Conservation (phyloP, 192 early-diverging fungal species). For the Coemansia sp. region DNA sequence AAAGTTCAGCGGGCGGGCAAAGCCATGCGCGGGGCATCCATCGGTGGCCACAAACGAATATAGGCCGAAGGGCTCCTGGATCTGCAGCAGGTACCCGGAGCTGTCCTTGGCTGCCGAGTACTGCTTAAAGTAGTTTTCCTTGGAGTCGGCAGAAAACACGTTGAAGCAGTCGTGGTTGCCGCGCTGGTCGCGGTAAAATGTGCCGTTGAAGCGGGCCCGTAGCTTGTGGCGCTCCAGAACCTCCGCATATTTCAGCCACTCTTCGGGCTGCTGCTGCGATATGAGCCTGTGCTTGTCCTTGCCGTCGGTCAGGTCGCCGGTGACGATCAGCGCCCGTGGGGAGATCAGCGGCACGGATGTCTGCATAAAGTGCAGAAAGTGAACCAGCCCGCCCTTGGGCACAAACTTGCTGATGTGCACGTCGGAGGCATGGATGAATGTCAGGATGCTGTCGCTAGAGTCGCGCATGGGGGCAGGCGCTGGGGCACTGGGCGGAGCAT, state of each 20-base stretch:
- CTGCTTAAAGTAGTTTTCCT: conserved; percentile 61
- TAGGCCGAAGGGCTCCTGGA: conserved; percentile 66
- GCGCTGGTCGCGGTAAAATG: conserved; percentile 81
- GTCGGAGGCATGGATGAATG: conserved; percentile 80
- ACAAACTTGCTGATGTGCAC: conserved; percentile 78
- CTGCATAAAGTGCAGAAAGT: conserved; percentile 72
- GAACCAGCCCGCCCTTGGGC: conserved; percentile 63
- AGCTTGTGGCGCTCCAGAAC: conserved; percentile 60
- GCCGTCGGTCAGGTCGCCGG: conserved; percentile 88
- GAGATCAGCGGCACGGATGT: conserved; percentile 72
- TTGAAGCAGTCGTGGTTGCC: conserved; percentile 96
- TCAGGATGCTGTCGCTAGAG: conserved; percentile 60
- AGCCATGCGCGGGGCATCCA: conserved; percentile 72
- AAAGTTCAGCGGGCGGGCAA: conserved; percentile 83
- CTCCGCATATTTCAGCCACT: conserved; percentile 72
- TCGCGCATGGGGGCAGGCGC: conserved; percentile 46
- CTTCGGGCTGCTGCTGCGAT: conserved; percentile 75
- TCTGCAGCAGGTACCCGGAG: conserved; percentile 59
- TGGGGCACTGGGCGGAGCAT: not conserved
- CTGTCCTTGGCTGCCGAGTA: conserved; percentile 60
- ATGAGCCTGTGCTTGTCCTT: conserved; percentile 64
- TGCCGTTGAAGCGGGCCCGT: conserved; percentile 49
- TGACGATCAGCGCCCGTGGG: conserved; percentile 75
- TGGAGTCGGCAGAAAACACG: conserved; percentile 59
- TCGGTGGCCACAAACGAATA: conserved; percentile 85